phyloP scores from a whole-genome alignment of 169 alveolate genomes.

The Eimeria acervulina region DNA sequence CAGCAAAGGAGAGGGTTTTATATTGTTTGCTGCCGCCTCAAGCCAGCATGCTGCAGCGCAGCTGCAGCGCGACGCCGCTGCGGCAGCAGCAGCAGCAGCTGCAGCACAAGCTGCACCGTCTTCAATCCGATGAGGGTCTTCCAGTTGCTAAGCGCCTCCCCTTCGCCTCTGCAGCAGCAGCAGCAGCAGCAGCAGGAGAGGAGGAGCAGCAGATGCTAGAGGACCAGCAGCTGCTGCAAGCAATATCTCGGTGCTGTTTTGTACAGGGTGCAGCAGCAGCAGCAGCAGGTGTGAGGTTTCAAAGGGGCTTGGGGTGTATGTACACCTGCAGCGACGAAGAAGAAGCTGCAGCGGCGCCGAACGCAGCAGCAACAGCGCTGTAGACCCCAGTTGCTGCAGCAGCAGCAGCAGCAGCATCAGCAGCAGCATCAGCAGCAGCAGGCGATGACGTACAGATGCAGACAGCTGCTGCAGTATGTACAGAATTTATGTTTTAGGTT shows the following conservation, averaged over 20 bases:
- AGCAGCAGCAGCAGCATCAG: background rate
- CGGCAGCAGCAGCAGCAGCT: conserved; percentile 7
- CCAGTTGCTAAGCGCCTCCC: conserved; percentile 14
- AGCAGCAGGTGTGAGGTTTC: background rate
- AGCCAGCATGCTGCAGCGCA: conserved; percentile 9
- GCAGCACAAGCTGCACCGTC: background rate
- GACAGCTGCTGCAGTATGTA: too few relatives aligned
- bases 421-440: background rate
- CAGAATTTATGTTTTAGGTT: too few relatives aligned
- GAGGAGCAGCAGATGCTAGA: conserved; percentile 2
- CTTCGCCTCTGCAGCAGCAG: conserved; percentile 18
- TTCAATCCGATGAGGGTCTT: background rate
- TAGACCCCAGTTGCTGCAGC: background rate
- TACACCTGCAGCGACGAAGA: background rate
- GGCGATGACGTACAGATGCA: too few relatives aligned
- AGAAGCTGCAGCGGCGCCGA: background rate
- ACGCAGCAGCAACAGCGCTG: background rate
- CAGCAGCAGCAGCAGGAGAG: conserved; percentile 32
- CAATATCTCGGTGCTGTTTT: conserved; percentile 6
- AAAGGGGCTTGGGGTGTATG: background rate
- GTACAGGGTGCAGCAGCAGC: background rate
- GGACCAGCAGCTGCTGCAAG: background rate
- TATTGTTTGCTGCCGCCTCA: conserved; percentile 4
- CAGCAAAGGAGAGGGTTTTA: background rate
- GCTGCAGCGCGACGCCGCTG: background rate